Evolutionary conservation across 1,284 basidiomycete genomes (phyloP), one percentile per base, ranked within the genome.

Genomic region (Ceratorhiza oryzae-sativae): DNA sequence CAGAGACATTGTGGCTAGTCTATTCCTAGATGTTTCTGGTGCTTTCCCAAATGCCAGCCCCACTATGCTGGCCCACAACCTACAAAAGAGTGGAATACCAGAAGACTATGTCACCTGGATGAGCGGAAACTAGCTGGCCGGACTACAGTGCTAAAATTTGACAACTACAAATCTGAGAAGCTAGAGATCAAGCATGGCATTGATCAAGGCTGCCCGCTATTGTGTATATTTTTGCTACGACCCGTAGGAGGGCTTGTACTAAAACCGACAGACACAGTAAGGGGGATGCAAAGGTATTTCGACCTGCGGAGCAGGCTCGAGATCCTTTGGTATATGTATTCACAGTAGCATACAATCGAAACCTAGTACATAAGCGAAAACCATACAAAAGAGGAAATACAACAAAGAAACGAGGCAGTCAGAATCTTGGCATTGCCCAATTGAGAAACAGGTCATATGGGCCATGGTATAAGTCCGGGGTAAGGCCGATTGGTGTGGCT

Each of bases 171-270:
- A 8, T 70, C 49, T 0, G 23, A 48, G 77, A 13, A 27, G 46
- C 1, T 82, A 80, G 0, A 71, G 0, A 75, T 80, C 0, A 58
- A 18, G 32, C 79, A 76, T 53, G 79, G 82, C 0, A 76, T 81
- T 1, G 77, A 78, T 45, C 81, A 82, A 42, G 80, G 80, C 15
- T 79, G 79, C 74, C 79, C 80, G 3, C 74, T 79, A 13, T 82
- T 81, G 0, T 48, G 42, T 32, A 48, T 63, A 1, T 63, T 49
- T 30, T 63, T 39, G 36, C 36, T 39, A 39, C 36, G 36, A 39
- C 36, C 36, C 36, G 36, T 39, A 39, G 36, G 36, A 39, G 13
- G 36, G 36, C 6, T 39, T 13, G 36, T 39, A 39, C 36, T 39
- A 6, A 39, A 39, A 39, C 36, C 36, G 36, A 39, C 36, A 39